Base-by-base conservation (phyloP, 73 alveolate species). In the Durusdinium trenchii region DNA sequence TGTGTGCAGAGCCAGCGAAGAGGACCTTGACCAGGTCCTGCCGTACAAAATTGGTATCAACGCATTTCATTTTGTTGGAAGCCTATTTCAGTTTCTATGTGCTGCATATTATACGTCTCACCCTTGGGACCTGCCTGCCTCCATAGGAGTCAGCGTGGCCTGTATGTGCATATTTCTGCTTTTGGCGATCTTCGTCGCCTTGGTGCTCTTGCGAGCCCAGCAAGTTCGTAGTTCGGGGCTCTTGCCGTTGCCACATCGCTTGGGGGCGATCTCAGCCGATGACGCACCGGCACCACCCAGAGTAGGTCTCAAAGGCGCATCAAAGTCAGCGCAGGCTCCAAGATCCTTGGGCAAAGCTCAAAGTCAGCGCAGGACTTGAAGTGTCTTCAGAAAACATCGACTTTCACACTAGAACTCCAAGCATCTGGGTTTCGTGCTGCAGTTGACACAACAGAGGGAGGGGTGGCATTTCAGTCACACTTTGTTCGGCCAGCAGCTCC, bases 131-230 rank as follows among this genome's bases (percentile, higher is more conserved):
- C 23, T 71, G 52, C 60, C 83, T 64, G 97, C 81, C 97, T 91
- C 97, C 87, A 7, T 91, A 91, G 97, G 97, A 91, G 97, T 83
- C 93, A 47, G 89, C 75, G 69, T 91, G 36, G 42, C 97, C 97
- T 30, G 76, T 76, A 67, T 91, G 73, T 91, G 97, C 64, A 67
- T 76, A 0, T 46, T 64, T 32, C 46, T 69, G 7, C 43, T 64
- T 32, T 30, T 69, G 75, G 97, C 78, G 76, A 69, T 91, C 76
- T 43, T 46, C 52, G 40, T 76, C 35, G 83, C 89, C 76, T 48
- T 91, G 76, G 89, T 54, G 67, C 50, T 91, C n/a, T 7, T 91
- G 97, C 97, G 97, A 2, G 97, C 84, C 64, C 89, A 67, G 36
- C 97, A 67, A 26, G 89, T 69, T 35, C n/a, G 50, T 30, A 47